Conservation (phyloP, 441 rosid species). For the Gossypium lobatum region DNA sequence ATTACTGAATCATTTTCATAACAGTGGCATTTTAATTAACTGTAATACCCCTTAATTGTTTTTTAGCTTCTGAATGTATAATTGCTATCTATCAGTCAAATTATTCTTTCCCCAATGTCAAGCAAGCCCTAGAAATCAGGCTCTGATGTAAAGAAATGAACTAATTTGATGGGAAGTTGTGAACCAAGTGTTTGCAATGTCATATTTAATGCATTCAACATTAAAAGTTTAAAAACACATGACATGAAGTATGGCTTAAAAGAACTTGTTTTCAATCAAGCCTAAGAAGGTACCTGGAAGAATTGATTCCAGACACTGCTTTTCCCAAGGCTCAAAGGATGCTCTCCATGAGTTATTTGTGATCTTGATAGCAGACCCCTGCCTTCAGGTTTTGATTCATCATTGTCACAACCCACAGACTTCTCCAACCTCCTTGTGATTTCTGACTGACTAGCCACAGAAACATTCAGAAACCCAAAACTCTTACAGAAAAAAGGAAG, state of each 20-base stretch:
- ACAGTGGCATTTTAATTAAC: neutral
- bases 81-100: neutral
- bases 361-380: slow-evolving; percentile 70
- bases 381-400: slow-evolving; percentile 45
- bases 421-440: slow-evolving; percentile 87
- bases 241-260: neutral
- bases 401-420: slow-evolving; percentile 38
- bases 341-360: slow-evolving; percentile 76
- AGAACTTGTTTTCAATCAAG: neutral
- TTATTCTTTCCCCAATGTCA: neutral
- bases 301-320: slow-evolving; percentile 87
- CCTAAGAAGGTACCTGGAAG: slow-evolving; percentile 64
- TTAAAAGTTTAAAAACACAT: neutral
- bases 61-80: neutral
- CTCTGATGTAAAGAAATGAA: neutral
- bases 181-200: neutral
- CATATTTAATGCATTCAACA: neutral
- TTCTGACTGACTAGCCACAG: slow-evolving; percentile 95
- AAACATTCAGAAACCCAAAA: slow-evolving; percentile 51
- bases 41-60: neutral
- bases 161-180: neutral
- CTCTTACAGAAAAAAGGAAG: slow-evolving; percentile 18
- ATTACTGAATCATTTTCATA: neutral
- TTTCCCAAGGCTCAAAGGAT: slow-evolving; percentile 89
- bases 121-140: neutral